Evolutionary conservation across 164 flowering plant genomes (phyloP).

Genomic region (Pachysandra terminalis): DNA sequence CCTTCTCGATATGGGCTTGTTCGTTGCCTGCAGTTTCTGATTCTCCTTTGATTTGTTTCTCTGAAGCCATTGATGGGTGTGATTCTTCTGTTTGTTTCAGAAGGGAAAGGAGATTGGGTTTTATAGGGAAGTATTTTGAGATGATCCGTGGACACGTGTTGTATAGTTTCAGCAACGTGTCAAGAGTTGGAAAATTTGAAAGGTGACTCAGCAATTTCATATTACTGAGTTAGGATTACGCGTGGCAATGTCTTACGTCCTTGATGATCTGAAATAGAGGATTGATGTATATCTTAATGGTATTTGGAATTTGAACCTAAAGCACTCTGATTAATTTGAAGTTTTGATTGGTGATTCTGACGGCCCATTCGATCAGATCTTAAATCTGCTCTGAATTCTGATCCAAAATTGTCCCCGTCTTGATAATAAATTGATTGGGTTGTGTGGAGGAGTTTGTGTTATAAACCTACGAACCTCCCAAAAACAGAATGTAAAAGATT

Average conservation of each 20-base stretch:
- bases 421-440: too few relatives aligned
- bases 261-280: neutral
- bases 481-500: too few relatives aligned
- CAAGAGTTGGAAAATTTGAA: neutral
- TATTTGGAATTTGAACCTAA: too few relatives aligned
- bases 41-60: conserved; percentile 32
- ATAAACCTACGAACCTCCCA: too few relatives aligned
- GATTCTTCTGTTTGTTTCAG: neutral
- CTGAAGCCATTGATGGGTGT: conserved; percentile 46
- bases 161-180: conserved; percentile 6
- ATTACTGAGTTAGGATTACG: neutral
- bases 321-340: too few relatives aligned
- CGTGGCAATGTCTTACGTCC: too few relatives aligned
- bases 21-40: conserved; percentile 18
- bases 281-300: too few relatives aligned
- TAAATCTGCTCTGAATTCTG: too few relatives aligned
- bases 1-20: conserved; percentile 30
- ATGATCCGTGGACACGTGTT: neutral
- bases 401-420: too few relatives aligned
- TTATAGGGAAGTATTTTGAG: neutral
- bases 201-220: conserved; percentile 2
- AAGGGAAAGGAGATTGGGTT: neutral
- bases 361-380: too few relatives aligned
- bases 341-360: too few relatives aligned
- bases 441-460: too few relatives aligned